Evolutionary conservation across 257 asterid species (phyloP).

Genomic region (Coffea eugenioides): DNA sequence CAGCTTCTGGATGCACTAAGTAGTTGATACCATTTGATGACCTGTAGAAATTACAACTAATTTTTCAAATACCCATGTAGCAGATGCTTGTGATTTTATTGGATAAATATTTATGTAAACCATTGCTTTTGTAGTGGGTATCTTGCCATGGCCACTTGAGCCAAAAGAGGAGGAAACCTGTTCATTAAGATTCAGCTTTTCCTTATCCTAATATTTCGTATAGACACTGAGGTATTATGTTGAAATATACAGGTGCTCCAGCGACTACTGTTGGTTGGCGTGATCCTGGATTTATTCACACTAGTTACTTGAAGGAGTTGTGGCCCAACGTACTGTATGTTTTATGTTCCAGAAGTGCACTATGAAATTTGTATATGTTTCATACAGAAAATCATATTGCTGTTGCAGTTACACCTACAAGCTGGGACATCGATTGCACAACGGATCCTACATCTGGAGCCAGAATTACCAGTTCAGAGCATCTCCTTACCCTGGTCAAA

Average conservation of each 20-base stretch:
- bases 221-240: not conserved
- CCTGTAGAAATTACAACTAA: not conserved
- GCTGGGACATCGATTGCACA: constrained; percentile 67
- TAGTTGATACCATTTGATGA: not conserved
- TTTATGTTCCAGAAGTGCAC: not conserved
- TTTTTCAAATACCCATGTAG: not conserved
- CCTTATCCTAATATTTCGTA: not conserved
- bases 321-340: constrained; percentile 56
- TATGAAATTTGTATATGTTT: not conserved
- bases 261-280: constrained; percentile 74
- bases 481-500: constrained; percentile 95
- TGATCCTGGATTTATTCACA: constrained; percentile 64
- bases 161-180: not conserved
- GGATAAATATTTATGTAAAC: not conserved
- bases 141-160: not conserved
- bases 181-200: not conserved
- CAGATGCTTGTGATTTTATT: not conserved
- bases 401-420: constrained; percentile 80
- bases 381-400: not conserved
- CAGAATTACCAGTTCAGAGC: constrained; percentile 61
- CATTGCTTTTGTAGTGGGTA: not conserved
- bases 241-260: constrained; percentile 61
- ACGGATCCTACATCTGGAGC: constrained; percentile 72
- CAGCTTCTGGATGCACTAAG: not conserved
- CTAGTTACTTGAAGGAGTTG: constrained; percentile 50